Percentiles rank a stretch among this genome's conserved stretches.
Evolutionary conservation across 345 rosid genomes (phyloP).

Genomic region (Iberis pinnata): DNA sequence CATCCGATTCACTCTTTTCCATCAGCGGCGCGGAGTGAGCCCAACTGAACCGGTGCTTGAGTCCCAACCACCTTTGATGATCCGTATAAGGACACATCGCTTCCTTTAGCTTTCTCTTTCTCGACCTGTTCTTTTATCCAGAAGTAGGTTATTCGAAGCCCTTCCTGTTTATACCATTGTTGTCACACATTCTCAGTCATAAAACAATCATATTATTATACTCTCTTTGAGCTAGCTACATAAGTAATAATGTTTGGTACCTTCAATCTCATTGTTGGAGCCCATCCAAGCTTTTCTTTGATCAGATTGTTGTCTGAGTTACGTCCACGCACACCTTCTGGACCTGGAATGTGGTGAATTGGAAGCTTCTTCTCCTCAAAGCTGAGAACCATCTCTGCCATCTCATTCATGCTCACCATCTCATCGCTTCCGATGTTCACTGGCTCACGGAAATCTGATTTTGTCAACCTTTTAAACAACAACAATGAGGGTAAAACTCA

Average conservation of each 20-base stretch:
- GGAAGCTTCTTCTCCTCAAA: constrained; percentile 85
- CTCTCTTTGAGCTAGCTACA: neutral
- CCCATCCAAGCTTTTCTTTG: constrained; percentile 98
- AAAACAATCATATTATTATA: neutral
- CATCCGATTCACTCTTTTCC: constrained; percentile 65
- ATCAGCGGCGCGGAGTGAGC: constrained; percentile 78
- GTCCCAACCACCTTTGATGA: constrained; percentile 97
- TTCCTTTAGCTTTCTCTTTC: constrained; percentile 77
- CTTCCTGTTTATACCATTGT: constrained; percentile 48
- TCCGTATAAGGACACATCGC: constrained; percentile 70
- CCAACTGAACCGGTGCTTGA: constrained; percentile 94
- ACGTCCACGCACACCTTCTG: constrained; percentile 98
- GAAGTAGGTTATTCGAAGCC: constrained; percentile 84
- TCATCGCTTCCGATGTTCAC: constrained; percentile 99
- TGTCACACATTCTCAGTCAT: neutral
- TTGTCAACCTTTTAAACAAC: constrained; percentile 66
- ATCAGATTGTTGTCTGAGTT: constrained; percentile 96
- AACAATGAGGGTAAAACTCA: neutral
- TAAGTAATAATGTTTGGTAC: constrained; percentile 29
- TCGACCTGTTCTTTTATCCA: constrained; percentile 96
- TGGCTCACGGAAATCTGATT: constrained; percentile 97
- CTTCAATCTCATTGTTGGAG: constrained; percentile 93
- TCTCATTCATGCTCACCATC: constrained; percentile 99
- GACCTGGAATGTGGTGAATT: constrained; percentile 94
- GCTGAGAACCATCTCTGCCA: constrained; percentile 95